These are phyloP conservation scores for Phycomyces nitens DNA, from an alignment of 192 early-diverging fungal species.

Conservation along the genomic window DNA sequence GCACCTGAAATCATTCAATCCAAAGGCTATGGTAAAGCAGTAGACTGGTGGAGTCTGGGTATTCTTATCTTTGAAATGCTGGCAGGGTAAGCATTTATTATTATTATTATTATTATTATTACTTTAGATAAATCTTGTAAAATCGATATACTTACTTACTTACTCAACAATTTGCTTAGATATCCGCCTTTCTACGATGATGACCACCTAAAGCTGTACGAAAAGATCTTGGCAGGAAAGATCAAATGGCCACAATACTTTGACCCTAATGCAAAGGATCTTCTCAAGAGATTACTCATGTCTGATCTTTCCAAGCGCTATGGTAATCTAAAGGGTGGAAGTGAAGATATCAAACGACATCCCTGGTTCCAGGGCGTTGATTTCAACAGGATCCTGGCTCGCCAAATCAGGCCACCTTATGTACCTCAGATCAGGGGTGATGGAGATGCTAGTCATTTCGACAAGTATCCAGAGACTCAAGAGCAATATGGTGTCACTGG, in stretches of 20 bases:
- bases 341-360: slow-evolving; percentile 62
- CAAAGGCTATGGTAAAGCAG: slow-evolving; percentile 88
- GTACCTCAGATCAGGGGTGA: slow-evolving; percentile 53
- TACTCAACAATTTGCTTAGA: no score
- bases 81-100: slow-evolving; percentile 56
- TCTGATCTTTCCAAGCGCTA: slow-evolving; percentile 74
- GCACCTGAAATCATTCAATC: slow-evolving; percentile 90
- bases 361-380: slow-evolving; percentile 63
- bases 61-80: slow-evolving; percentile 95
- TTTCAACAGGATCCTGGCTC: slow-evolving; percentile 54
- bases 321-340: slow-evolving; percentile 72
- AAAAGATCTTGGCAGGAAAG: slow-evolving; percentile 83
- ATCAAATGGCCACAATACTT: slow-evolving; percentile 71
- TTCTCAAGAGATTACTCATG: slow-evolving; percentile 66
- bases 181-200: slow-evolving; percentile 93
- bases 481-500: slow-evolving; percentile 44
- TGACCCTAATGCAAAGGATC: slow-evolving; percentile 69
- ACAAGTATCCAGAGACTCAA: slow-evolving; percentile 49
- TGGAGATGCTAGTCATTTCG: slow-evolving; percentile 55
- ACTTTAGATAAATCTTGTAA: no score
- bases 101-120: no score
- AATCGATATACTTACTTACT: no score
- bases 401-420: slow-evolving; percentile 54
- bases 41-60: slow-evolving; percentile 95
- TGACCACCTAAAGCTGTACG: slow-evolving; percentile 88